phyloP scores from a whole-genome alignment of 345 rosid genomes.

The Linum usitatissimum region DNA sequence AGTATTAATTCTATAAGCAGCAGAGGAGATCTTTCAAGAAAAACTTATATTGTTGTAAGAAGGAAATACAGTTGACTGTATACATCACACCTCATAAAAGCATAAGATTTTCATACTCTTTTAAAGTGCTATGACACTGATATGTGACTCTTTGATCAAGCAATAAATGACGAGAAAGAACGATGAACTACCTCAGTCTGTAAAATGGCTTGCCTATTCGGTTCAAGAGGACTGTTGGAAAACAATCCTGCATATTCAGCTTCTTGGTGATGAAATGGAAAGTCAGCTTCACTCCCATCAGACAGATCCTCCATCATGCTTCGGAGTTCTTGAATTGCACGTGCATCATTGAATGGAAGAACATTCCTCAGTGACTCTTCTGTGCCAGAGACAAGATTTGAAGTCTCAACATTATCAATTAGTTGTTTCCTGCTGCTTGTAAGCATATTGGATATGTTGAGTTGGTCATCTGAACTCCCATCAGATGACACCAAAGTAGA shows the following conservation, averaged over 20 bases:
- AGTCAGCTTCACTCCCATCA: conserved; percentile 56
- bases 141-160: background rate
- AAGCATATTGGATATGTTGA: conserved; percentile 14
- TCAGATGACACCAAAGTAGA: conserved; percentile 26
- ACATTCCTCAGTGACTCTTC: conserved; percentile 33
- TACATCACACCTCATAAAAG: background rate
- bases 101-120: background rate
- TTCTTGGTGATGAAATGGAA: conserved; percentile 35
- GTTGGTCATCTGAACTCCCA: conserved; percentile 19
- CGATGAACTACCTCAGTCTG: conserved; percentile 43
- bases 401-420: conserved; percentile 18
- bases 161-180: background rate
- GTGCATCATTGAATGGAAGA: conserved; percentile 17
- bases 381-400: conserved; percentile 24
- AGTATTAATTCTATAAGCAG: background rate
- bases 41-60: background rate
- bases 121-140: background rate
- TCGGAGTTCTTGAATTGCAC: conserved; percentile 22
- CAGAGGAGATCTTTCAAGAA: background rate
- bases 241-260: conserved; percentile 28
- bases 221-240: conserved; percentile 22
- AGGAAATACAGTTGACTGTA: background rate
- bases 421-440: conserved; percentile 18
- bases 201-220: conserved; percentile 28
- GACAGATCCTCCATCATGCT: conserved; percentile 34